Base-by-base conservation (phyloP, 352 stramenopile species). In the Blastocystis sp. region DNA sequence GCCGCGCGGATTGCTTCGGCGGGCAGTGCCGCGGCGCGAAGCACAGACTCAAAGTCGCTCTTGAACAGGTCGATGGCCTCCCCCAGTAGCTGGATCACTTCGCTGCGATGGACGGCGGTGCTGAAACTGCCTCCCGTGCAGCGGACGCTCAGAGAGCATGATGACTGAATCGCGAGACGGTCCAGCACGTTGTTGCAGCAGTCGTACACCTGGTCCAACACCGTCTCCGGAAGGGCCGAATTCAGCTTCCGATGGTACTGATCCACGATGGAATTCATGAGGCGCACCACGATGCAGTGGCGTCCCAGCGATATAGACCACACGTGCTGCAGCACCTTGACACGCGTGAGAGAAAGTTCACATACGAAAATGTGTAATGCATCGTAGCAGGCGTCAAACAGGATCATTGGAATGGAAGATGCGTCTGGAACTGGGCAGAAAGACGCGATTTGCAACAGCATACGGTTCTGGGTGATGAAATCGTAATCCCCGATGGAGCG, bases 311-410 rank as follows among this genome's bases (percentile, higher is more conserved):
- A 19, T 40, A 19, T 10, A 10, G 71, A 54, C 24, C n/a, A 34
- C 28, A 81, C 38, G 45, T 81, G 48, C 11, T 40, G 21, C 6
- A 38, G 43, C 3, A 81, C 48, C 6, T 10, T 42, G 28, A 81
- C 21, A 42, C 24, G 4, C 11, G 11, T 19, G 19, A 3, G 3
- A 24, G 7, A 28, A 40, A 42, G 3, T 43, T 14, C 45, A 64
- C 71, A 81, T 3, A 40, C 57, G 48, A 63, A 81, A 0, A 81
- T 42, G n/a, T 81, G 71, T 43, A 81, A 81, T 34, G 45, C 9
- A 40, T 69, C 62, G n/a, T 11, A 21, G 43, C 48, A 71, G 43
- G 6, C 64, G n/a, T 24, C 64, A 71, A 52, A 71, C 11, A 71
- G 43, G 6, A 71, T 14, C 42, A 81, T n/a, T 40, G 59, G 10